Evolutionary conservation across 148 eudicot species (phyloP), one percentile per base, ranked within the genome.

Genomic region (Pharnaceum exiguum): DNA sequence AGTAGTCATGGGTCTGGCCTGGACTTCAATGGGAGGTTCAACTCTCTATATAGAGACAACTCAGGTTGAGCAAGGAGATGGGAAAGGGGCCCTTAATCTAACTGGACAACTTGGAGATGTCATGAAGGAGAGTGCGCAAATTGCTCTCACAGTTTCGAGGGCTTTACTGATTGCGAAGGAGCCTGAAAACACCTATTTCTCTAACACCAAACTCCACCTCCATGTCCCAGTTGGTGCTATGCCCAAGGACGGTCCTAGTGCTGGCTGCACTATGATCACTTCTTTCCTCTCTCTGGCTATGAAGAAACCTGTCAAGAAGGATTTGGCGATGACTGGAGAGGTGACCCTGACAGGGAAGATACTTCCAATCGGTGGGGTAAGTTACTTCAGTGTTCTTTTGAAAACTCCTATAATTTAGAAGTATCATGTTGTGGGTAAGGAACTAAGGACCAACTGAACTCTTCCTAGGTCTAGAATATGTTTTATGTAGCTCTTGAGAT

Each of bases 21-120:
- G 99, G 99, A 93, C 99, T 22, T 76, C 99, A 25, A 89, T 89
- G 99, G 99, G 99, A 56, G 99, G 99, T 13, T 89, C 99, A 21
- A 93, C 99, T 5, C 90, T 93, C 16, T 93, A 93, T 69, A 78
- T 93, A 37, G 99, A 93, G 67, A 93, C 99, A 15, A 71, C 79
- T 51, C 77, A 47, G 48, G 67, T 89, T 18, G 96, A 93, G 76
- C 77, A 79, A 66, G 95, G 85, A 37, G 96, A 89, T 57, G 96
- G 95, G 30, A 93, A 93, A 74, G 99, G 95, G 15, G 81, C 76
- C 46, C 86, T 93, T 49, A 77, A 78, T 71, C 56, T 89, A 26
- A 88, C 99, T 5, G 99, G 99, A 27, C 99, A 93, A 65, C 95
- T 93, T 17, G 99, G 99, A 59, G 99, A 93, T 28, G 99, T 93